Percentiles rank a stretch among this genome's conserved stretches.
These are phyloP conservation scores for Musa schizocarpa DNA, from an alignment of 176 grass and related monocot genomes.

Conservation along the genomic window DNA sequence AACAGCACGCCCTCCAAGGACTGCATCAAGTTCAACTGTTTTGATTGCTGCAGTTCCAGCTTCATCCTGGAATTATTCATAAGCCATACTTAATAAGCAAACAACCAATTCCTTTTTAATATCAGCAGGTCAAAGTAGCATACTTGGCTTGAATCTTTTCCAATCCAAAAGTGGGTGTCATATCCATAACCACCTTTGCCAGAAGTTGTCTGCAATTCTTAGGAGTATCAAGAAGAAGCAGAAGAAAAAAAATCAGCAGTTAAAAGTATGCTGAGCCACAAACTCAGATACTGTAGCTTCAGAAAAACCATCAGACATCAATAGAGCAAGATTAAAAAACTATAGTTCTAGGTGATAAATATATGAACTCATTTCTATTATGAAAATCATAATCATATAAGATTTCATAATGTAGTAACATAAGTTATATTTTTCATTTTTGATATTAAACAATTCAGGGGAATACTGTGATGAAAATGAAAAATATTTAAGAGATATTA, in stretches of 20 bases:
- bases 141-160: conserved; percentile 48
- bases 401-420: background rate
- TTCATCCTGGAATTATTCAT: conserved; percentile 63
- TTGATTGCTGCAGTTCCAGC: conserved; percentile 94
- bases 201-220: conserved; percentile 29
- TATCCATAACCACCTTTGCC: conserved; percentile 37
- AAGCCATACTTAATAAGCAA: conserved; percentile 8
- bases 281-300: background rate
- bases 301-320: background rate
- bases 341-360: background rate
- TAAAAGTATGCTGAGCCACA: background rate
- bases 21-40: conserved; percentile 82
- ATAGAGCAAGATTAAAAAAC: background rate
- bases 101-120: background rate
- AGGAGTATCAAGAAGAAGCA: background rate
- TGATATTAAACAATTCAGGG: background rate
- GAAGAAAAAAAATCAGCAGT: background rate
- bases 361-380: background rate
- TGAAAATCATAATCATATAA: background rate
- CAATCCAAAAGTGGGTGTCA: conserved; percentile 54
- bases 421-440: background rate
- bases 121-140: background rate
- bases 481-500: too few relatives aligned
- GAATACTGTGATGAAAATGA: too few relatives aligned
- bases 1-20: conserved; percentile 88